phyloP scores from a whole-genome alignment of 1,284 basidiomycete species.

The Rhodotorula mucilaginosa region DNA sequence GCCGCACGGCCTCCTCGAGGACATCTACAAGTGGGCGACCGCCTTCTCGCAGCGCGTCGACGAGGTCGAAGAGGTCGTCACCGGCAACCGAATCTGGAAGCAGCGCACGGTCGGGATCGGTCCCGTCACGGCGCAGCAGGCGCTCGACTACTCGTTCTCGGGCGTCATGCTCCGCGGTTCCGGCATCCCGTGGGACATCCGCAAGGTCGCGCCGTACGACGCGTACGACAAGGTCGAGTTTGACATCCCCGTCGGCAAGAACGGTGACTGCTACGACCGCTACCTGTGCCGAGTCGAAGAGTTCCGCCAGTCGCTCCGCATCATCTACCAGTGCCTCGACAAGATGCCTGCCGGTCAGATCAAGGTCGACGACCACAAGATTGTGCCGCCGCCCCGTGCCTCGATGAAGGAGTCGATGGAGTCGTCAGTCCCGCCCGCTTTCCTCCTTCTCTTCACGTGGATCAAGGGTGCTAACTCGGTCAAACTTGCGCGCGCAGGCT shows the following conservation, averaged over 20 bases:
- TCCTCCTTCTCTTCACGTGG: too few relatives aligned
- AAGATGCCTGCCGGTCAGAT: constrained; percentile 92
- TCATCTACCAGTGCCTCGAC: constrained; percentile 88
- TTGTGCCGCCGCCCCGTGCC: constrained; percentile 92
- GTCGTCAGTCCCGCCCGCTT: background rate
- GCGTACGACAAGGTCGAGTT: constrained; percentile 98
- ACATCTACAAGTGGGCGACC: constrained; percentile 97
- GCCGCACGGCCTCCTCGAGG: constrained; percentile 91
- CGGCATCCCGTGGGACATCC: constrained; percentile 91
- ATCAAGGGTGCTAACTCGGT: too few relatives aligned
- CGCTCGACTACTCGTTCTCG: constrained; percentile 88
- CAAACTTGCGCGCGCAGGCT: constrained; percentile 53
- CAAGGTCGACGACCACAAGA: constrained; percentile 97
- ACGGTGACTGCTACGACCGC: constrained; percentile 93
- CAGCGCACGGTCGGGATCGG: constrained; percentile 88
- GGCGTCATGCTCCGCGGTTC: constrained; percentile 96
- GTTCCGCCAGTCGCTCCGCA: constrained; percentile 89
- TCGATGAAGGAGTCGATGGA: constrained; percentile 99
- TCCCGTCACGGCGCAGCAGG: constrained; percentile 85
- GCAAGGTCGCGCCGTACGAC: constrained; percentile 91
- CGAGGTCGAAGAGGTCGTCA: constrained; percentile 97
- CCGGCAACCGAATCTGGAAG: constrained; percentile 98
- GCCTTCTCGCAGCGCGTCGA: constrained; percentile 84
- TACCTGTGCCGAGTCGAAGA: constrained; percentile 98
- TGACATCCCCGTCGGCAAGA: constrained; percentile 91